Evolutionary conservation across 768 basidiomycete genomes (phyloP), one percentile per base, ranked within the genome.

Genomic region (Lactarius akahatsu): DNA sequence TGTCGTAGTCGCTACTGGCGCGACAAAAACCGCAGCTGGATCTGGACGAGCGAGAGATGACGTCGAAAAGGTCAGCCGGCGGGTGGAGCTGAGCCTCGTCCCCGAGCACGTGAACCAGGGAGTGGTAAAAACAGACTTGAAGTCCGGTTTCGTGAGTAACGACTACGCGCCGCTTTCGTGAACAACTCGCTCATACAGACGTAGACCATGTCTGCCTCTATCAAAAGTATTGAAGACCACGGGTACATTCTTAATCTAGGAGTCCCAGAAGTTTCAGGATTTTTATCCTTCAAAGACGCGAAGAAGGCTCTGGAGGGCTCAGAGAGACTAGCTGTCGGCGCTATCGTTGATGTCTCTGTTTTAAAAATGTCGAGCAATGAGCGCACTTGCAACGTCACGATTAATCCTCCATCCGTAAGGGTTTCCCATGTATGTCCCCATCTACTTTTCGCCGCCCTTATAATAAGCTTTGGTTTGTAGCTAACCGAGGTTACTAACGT

Each of bases 201-300:
- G 16, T 73, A 96, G 94, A 87, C 86, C 26, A 73, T 97, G 55
- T 84, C 88, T 0, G 91, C 86, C 15, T 85, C 88, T 40, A 82
- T 96, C 59, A 88, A 87, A 77, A 92, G 89, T 72, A 79, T 91
- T 20, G 97, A 99, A 78, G 97, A 98, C 73, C 93, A 97, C 75
- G 96, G 97, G 1, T 98, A 96, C 78, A 85, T 89, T 63, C 81
- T 99, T 9, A 92, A 95, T 70, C 79, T 97, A 45, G 96, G 95
- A 2, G 73, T 97, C 20, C 75, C 86, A 11, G 87, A 83, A n/a
- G 76, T 92, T 40, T 85, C 92, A 66, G 92, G 92, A 50, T 99
- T 98, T 77, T 75, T 98, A 57, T 82, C 89, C 2, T 92, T 91
- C 80, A 87, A 88, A 72, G 90, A 93, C 55, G 81, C 83, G 1